These are phyloP conservation scores for Aspergillus homomorphus DNA, from an alignment of 495 filamentous ascomycete species.

Conservation along the genomic window DNA sequence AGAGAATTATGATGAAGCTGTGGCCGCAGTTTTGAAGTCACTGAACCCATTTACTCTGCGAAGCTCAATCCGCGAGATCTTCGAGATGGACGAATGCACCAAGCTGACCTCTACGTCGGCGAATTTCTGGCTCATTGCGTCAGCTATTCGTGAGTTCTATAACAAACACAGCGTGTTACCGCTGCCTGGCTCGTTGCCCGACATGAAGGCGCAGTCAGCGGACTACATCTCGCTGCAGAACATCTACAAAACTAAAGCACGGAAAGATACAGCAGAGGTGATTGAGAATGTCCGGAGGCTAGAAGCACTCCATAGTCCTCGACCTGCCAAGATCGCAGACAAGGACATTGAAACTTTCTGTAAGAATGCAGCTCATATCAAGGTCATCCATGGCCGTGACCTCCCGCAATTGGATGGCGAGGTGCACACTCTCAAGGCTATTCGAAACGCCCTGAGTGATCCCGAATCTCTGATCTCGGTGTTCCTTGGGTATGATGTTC, in stretches of 20 bases:
- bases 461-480: slow-evolving; percentile 68
- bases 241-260: slow-evolving; percentile 88
- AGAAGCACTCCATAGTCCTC: slow-evolving; percentile 50
- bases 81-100: slow-evolving; percentile 61
- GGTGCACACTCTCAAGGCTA: slow-evolving; percentile 27
- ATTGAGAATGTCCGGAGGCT: slow-evolving; percentile 61
- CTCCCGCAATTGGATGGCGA: slow-evolving; percentile 47
- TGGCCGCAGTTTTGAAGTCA: slow-evolving; percentile 79
- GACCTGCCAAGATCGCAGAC: slow-evolving; percentile 53
- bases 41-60: slow-evolving; percentile 64
- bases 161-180: slow-evolving; percentile 67
- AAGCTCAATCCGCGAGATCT: slow-evolving; percentile 69
- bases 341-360: slow-evolving; percentile 90
- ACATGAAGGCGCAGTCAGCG: slow-evolving; percentile 95
- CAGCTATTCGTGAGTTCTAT: slow-evolving; percentile 76
- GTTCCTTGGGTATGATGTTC: slow-evolving; percentile 71
- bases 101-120: slow-evolving; percentile 40
- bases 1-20: slow-evolving; percentile 96
- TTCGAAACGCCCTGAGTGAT: slow-evolving; percentile 34
- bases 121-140: slow-evolving; percentile 87
- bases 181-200: slow-evolving; percentile 81
- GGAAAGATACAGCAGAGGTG: slow-evolving; percentile 75
- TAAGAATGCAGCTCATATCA: slow-evolving; percentile 92
- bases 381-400: slow-evolving; percentile 67
- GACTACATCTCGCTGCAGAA: slow-evolving; percentile 92